Conservation (phyloP, 495 filamentous ascomycete genomes). For the Glarea lozoyensis region DNA sequence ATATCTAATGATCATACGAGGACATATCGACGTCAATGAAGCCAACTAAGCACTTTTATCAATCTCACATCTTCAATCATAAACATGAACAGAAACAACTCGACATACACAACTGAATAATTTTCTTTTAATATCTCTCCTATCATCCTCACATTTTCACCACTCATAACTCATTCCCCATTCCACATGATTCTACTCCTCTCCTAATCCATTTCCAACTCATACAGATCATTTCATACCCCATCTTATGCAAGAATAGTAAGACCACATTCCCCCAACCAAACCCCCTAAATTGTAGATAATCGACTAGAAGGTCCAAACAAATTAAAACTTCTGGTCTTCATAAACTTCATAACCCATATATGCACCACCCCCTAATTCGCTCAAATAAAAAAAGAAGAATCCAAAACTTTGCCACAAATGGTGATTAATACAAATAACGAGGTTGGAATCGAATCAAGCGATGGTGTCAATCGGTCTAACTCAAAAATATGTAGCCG, state of each 20-base stretch:
- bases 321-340: not conserved
- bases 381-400: constrained; percentile 2
- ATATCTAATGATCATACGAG: too few relatives aligned
- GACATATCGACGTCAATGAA: too few relatives aligned
- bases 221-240: not conserved
- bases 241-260: not conserved
- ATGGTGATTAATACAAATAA: constrained; percentile 2
- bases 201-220: not conserved
- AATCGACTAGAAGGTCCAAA: not conserved
- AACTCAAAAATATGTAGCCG: not conserved
- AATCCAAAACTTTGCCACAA: not conserved
- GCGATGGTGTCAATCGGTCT: constrained; percentile 1
- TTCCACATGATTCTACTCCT: not conserved
- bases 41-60: too few relatives aligned
- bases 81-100: too few relatives aligned
- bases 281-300: not conserved
- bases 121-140: too few relatives aligned
- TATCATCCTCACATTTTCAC: too few relatives aligned
- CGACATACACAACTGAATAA: too few relatives aligned
- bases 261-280: not conserved
- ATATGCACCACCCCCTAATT: constrained; percentile 1
- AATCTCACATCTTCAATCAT: too few relatives aligned
- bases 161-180: not conserved
- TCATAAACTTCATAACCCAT: constrained; percentile 3
- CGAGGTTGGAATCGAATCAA: not conserved